Percentiles rank a stretch among this genome's conserved stretches.
Evolutionary conservation across 805 yeast species (phyloP).

Genomic region (Starmerella floris): DNA sequence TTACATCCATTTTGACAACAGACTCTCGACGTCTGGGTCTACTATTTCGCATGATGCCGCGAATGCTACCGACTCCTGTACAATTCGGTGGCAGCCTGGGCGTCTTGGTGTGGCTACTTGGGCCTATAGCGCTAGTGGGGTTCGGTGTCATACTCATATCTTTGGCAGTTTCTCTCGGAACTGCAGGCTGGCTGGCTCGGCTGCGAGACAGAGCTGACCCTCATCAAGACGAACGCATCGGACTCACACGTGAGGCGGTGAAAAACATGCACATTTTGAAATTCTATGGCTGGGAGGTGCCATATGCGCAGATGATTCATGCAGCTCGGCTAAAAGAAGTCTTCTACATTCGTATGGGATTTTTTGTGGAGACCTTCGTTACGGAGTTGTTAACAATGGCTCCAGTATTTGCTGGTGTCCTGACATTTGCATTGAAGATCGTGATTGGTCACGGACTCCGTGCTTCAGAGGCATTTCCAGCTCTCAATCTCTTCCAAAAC

Average conservation of each 20-base stretch:
- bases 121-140: conserved; percentile 61
- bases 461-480: conserved; percentile 9
- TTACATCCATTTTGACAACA: conserved; percentile 64
- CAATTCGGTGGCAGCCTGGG: conserved; percentile 37
- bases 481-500: conserved; percentile 5
- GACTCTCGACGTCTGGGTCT: conserved; percentile 66
- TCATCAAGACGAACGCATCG: conserved; percentile 62
- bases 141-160: conserved; percentile 34
- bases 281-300: conserved; percentile 80
- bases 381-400: not conserved
- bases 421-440: conserved; percentile 7
- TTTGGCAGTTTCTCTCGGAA: conserved; percentile 29
- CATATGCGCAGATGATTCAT: conserved; percentile 43
- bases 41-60: not conserved
- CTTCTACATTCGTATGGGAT: conserved; percentile 25
- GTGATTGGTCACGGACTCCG: conserved; percentile 1
- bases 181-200: not conserved
- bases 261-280: conserved; percentile 67
- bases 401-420: conserved; percentile 9
- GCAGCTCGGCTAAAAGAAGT: conserved; percentile 7
- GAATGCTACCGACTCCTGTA: not conserved
- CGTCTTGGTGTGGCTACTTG: conserved; percentile 51
- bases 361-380: not conserved
- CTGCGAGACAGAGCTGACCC: conserved; percentile 13
- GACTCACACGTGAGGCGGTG: conserved; percentile 61